Percentiles rank a stretch among this genome's conserved stretches.
Evolutionary conservation across 495 filamentous ascomycete genomes (phyloP).

Genomic region (Aspergillus wentii): DNA sequence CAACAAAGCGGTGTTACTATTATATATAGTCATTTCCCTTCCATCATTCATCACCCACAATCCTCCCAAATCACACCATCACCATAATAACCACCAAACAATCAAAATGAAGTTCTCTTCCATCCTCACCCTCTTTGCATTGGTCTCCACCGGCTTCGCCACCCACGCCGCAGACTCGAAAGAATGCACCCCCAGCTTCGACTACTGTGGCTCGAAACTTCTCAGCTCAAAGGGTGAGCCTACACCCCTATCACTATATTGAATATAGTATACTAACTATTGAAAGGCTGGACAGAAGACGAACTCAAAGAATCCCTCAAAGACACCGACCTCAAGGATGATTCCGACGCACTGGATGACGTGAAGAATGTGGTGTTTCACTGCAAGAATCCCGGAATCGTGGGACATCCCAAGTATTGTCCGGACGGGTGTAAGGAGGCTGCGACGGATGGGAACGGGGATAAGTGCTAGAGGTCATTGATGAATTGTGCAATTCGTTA

Average conservation of each 20-base stretch:
- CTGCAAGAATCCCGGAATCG: constrained; percentile 34
- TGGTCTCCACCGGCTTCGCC: constrained; percentile 23
- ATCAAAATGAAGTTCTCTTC: constrained; percentile 24
- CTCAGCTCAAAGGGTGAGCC: constrained; percentile 28
- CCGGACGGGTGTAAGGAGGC: constrained; percentile 25
- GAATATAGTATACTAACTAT: background rate
- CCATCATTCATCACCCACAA: background rate
- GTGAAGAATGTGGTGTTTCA: constrained; percentile 30
- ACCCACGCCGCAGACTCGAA: no score
- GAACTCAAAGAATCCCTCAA: constrained; percentile 28
- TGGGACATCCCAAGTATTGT: constrained; percentile 35
- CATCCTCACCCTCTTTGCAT: constrained; percentile 18
- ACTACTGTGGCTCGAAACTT: constrained; percentile 32
- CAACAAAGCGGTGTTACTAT: no score
- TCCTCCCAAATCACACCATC: background rate
- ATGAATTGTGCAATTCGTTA: no score
- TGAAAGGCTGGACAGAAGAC: constrained; percentile 27
- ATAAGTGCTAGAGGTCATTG: background rate
- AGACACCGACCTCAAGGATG: constrained; percentile 24
- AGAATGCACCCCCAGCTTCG: constrained; percentile 36
- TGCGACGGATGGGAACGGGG: constrained; percentile 20
- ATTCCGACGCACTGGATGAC: constrained; percentile 6
- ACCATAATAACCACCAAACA: background rate
- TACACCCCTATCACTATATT: background rate
- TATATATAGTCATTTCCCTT: no score